Base-by-base conservation (phyloP, 306 rosid genomes). In the Rosa persica region DNA sequence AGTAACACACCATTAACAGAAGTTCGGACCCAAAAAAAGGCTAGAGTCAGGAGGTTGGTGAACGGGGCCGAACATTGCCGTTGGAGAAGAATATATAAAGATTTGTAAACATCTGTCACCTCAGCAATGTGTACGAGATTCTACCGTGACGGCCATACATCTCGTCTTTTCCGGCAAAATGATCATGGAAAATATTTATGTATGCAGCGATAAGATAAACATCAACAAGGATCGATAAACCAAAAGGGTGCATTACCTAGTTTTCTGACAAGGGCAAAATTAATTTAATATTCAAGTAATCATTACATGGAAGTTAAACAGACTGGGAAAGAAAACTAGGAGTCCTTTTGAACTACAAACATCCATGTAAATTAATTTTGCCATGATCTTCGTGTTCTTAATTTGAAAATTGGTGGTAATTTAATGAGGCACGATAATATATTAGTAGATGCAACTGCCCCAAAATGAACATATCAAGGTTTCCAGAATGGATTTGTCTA, bases 241-340 rank as follows among this genome's bases (percentile, higher is more conserved):
- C 36, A 23, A 23, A 23, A 58, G 17, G 36, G 65, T 7, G 16
- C 16, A 12, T 13, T 48, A 15, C 52, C 52, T 48, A 48, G 19
- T 48, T 48, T 48, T 13, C 52, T 48, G 11, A 42, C 46, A 4
- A 8, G 8, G 8, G 46, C 9, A 43, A 43, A 43, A 43, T 43
- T 4, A 43, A 43, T 43, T 6, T 8, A 43, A 43, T 43, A 42
- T 42, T 5, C 6, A 42, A 47, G 51, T 47, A 13, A 47, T 11
- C 16, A 19, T 16, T 23, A 44, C 39, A 43, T 23, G 39, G 55
- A 70, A 70, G 36, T 1, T 70, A 6, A 69, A 70, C 55, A 13
- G 40, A 70, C 74, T 70, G 55, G 55, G 73, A 44, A 67, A 69
- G 22, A 43, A 23, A 69, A 69, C 74, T 12, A 69, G 54, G 74